These are phyloP conservation scores for Acrodontium crateriforme DNA, from an alignment of 2,329 filamentous ascomycete genomes.

Conservation along the genomic window DNA sequence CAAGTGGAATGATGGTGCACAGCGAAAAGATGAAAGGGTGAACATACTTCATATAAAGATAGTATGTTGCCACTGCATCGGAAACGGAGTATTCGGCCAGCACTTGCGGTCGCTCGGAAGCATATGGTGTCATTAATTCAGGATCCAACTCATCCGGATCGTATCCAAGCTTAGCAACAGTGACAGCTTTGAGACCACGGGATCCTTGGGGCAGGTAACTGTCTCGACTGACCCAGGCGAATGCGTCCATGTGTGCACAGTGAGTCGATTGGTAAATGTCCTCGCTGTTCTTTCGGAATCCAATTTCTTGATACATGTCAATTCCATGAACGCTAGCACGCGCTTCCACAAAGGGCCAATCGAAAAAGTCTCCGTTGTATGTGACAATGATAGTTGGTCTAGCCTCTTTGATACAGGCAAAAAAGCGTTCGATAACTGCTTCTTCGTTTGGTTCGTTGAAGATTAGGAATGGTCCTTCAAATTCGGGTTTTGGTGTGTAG, in stretches of 20 bases:
- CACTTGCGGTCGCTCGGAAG: conserved; percentile 79
- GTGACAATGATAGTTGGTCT: conserved; percentile 93
- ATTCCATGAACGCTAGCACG: conserved; percentile 88
- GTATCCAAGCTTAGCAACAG: conserved; percentile 93
- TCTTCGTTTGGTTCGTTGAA: conserved; percentile 98
- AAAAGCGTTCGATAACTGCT: conserved; percentile 76
- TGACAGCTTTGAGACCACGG: conserved; percentile 92
- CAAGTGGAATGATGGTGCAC: conserved; percentile 88
- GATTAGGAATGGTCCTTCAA: conserved; percentile 87
- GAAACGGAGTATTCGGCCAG: conserved; percentile 97
- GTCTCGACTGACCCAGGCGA: conserved; percentile 97
- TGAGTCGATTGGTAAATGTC: conserved; percentile 95
- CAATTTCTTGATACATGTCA: conserved; percentile 98
- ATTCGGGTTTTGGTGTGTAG: conserved; percentile 94
- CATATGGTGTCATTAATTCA: conserved; percentile 86
- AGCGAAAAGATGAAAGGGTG: conserved; percentile 98
- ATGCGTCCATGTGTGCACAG: conserved; percentile 97
- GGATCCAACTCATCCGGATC: conserved; percentile 96
- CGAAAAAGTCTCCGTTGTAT: conserved; percentile 99
- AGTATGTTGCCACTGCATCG: conserved; percentile 96
- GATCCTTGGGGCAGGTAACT: conserved; percentile 95
- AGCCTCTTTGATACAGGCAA: conserved; percentile 87
- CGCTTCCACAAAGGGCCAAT: conserved; percentile 97
- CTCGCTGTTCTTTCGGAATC: conserved; percentile 87
- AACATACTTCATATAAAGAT: conserved; percentile 99